phyloP scores from a whole-genome alignment of 176 grass and related monocot genomes.

The Hyparrhenia diplandra region DNA sequence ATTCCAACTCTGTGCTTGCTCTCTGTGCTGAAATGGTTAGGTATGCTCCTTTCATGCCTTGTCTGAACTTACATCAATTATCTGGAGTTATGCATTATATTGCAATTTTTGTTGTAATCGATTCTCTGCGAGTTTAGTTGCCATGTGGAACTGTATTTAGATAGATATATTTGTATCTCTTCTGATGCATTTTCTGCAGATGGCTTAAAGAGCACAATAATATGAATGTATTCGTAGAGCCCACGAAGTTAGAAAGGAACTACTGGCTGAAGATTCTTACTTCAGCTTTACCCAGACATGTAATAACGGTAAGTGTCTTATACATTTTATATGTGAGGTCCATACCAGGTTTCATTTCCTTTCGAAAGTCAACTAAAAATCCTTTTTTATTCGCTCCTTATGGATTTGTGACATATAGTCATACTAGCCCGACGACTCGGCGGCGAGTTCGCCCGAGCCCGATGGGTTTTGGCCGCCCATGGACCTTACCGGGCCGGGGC shows the following conservation, averaged over 20 bases:
- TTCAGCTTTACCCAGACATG: conserved; percentile 84
- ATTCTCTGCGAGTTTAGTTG: conserved; percentile 2
- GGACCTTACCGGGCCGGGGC: no score
- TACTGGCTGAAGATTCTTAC: conserved; percentile 57
- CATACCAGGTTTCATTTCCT: background rate
- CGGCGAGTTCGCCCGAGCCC: no score
- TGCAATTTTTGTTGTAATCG: background rate
- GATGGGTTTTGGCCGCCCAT: no score
- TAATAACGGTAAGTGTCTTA: conserved; percentile 54
- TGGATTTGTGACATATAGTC: background rate
- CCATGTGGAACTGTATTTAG: background rate
- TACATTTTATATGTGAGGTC: background rate
- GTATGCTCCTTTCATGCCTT: conserved; percentile 45
- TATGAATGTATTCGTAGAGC: conserved; percentile 83
- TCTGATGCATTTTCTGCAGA: conserved; percentile 46
- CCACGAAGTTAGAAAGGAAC: conserved; percentile 72
- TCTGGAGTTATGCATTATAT: background rate
- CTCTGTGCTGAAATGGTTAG: conserved; percentile 79
- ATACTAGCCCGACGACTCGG: no score
- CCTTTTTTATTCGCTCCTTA: background rate
- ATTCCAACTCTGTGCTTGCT: conserved; percentile 67
- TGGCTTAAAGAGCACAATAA: conserved; percentile 81
- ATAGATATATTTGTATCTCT: background rate
- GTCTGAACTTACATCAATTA: conserved; percentile 2
- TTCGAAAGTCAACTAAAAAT: background rate